phyloP scores from a whole-genome alignment of 257 asterid genomes.

The Petrea volubilis region DNA sequence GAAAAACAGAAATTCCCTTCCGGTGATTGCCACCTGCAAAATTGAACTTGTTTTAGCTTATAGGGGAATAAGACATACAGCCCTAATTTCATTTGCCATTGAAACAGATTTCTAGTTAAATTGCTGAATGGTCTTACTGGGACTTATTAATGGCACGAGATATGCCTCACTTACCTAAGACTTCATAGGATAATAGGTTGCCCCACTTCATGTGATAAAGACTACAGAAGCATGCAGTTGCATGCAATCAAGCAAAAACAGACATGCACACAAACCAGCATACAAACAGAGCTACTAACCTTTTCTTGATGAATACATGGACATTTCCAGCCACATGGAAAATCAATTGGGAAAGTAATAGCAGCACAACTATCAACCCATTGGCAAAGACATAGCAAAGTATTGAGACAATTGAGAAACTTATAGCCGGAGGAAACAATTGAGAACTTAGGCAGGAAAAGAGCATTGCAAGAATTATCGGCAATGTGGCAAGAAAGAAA shows the following conservation, averaged over 20 bases:
- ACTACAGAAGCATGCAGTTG: conserved; percentile 3
- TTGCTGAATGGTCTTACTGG: neutral
- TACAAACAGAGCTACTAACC: conserved; percentile 53
- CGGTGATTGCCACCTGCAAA: conserved; percentile 71
- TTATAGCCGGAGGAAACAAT: conserved; percentile 54
- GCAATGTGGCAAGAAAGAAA: conserved; percentile 53
- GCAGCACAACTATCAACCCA: conserved; percentile 64
- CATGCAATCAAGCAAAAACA: conserved; percentile 8
- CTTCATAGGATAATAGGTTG: neutral
- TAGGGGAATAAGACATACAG: conserved; percentile 13
- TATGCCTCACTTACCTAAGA: conserved; percentile 1
- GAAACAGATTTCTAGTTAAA: neutral
- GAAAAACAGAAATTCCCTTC: conserved; percentile 52
- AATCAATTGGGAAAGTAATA: conserved; percentile 59
- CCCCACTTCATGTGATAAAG: neutral
- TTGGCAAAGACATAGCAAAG: conserved; percentile 82
- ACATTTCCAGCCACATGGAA: conserved; percentile 59
- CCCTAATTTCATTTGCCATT: conserved; percentile 1
- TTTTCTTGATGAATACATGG: conserved; percentile 65
- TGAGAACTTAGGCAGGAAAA: conserved; percentile 61
- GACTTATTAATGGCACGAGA: conserved; percentile 13
- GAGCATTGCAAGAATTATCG: conserved; percentile 55
- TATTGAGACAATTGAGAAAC: conserved; percentile 62
- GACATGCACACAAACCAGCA: neutral
- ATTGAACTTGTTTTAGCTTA: conserved; percentile 30